Evolutionary conservation across 768 basidiomycete genomes (phyloP).

Genomic region (Asterophora parasitica): DNA sequence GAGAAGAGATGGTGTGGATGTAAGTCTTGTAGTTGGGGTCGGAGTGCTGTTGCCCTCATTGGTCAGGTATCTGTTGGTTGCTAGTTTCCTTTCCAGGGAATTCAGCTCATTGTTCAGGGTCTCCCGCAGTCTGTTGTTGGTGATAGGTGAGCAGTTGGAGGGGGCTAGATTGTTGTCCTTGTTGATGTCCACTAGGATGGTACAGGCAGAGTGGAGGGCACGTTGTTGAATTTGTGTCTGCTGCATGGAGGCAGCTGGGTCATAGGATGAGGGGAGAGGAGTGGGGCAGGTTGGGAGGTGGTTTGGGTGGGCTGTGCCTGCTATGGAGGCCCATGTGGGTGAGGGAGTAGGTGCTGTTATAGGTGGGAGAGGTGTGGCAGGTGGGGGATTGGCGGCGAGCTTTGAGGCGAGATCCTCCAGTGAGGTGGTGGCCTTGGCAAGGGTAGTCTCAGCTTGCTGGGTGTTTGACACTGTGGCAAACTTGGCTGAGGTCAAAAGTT

Average conservation of each 20-base stretch:
- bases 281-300: not conserved
- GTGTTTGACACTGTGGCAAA: not conserved
- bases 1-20: not conserved
- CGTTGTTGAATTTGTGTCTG: not conserved
- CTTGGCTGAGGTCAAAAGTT: not conserved
- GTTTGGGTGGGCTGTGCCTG: too few relatives aligned
- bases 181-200: not conserved
- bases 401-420: too few relatives aligned
- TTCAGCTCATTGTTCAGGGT: not conserved
- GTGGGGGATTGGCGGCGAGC: too few relatives aligned
- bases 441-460: not conserved
- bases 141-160: not conserved
- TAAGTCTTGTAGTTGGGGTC: not conserved
- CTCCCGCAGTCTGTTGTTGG: not conserved
- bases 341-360: too few relatives aligned
- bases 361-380: too few relatives aligned
- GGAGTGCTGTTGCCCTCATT: not conserved
- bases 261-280: not conserved
- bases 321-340: not conserved
- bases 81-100: too few relatives aligned
- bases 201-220: not conserved
- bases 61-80: too few relatives aligned
- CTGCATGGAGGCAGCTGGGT: not conserved
- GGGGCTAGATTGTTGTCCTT: not conserved
- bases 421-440: too few relatives aligned